A percentile compares a stretch with the other conserved stretches of the same genome.
Conservation (phyloP, 2,329 filamentous ascomycete genomes). For the Aspergillus hortae region DNA sequence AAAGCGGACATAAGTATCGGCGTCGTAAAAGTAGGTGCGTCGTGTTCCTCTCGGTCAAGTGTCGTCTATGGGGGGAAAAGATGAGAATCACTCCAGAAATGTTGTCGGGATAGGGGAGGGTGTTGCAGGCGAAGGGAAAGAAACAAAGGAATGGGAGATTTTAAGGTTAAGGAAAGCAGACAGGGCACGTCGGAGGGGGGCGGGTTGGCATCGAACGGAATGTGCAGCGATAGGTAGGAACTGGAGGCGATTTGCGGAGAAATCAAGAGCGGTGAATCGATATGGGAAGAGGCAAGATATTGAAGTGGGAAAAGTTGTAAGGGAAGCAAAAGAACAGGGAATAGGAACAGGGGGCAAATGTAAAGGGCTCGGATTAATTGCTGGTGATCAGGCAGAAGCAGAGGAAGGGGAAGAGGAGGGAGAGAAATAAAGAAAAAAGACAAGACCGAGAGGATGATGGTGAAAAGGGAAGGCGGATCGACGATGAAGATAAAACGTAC, state of each 20-base stretch:
- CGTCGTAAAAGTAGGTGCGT: conserved; percentile 5
- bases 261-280: background rate
- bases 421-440: conserved; percentile 8
- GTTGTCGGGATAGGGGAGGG: background rate
- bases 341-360: conserved; percentile 6
- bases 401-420: conserved; percentile 1
- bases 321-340: conserved; percentile 1
- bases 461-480: too few species aligned
- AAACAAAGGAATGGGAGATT: background rate
- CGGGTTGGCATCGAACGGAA: too few species aligned
- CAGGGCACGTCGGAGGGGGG: too few species aligned
- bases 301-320: background rate
- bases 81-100: background rate
- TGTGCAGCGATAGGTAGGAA: too few species aligned
- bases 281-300: conserved; percentile 1
- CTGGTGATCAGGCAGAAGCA: background rate
- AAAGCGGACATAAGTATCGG: conserved; percentile 19
- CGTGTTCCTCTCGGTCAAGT: conserved; percentile 4
- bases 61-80: background rate
- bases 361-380: too few species aligned
- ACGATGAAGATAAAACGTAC: too few species aligned
- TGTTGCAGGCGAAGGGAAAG: background rate
- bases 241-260: background rate
- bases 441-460: conserved; percentile 17
- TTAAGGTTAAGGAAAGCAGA: too few species aligned